These are phyloP conservation scores for Baeospora myosura DNA, from an alignment of 1,284 basidiomycete genomes.

Conservation along the genomic window DNA sequence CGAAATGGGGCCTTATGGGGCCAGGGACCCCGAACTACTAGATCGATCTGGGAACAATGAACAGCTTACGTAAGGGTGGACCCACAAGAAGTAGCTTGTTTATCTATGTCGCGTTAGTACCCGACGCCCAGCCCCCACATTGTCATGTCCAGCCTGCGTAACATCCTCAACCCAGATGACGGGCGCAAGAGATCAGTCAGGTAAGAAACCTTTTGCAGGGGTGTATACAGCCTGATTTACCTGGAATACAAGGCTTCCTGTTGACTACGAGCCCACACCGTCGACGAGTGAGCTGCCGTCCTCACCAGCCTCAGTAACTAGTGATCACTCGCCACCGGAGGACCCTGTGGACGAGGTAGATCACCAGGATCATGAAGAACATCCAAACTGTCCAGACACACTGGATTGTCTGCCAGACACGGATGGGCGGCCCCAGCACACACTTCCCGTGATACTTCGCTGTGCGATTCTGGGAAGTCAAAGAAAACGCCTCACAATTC, in stretches of 20 bases:
- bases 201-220: too few relatives aligned
- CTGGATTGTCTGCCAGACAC: constrained; percentile 71
- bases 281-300: constrained; percentile 21
- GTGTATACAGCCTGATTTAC: constrained; percentile 2
- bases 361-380: constrained; percentile 44
- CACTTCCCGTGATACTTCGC: constrained; percentile 71
- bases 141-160: constrained; percentile 51
- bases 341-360: constrained; percentile 13
- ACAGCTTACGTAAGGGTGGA: too few relatives aligned
- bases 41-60: too few relatives aligned
- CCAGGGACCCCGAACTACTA: too few relatives aligned
- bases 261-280: constrained; percentile 16
- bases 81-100: too few relatives aligned
- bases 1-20: too few relatives aligned
- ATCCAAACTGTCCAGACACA: constrained; percentile 69
- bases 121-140: too few relatives aligned
- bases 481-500: constrained; percentile 67
- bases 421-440: constrained; percentile 69
- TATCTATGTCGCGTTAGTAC: too few relatives aligned
- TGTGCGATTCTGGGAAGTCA: constrained; percentile 74
- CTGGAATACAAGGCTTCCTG: constrained; percentile 17
- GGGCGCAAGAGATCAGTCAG: constrained; percentile 17
- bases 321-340: constrained; percentile 20
- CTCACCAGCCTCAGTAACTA: constrained; percentile 21
- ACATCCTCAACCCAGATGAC: constrained; percentile 47